Conservation (phyloP, 1,139 yeast species). For the Groenewaldozyma sp. region DNA sequence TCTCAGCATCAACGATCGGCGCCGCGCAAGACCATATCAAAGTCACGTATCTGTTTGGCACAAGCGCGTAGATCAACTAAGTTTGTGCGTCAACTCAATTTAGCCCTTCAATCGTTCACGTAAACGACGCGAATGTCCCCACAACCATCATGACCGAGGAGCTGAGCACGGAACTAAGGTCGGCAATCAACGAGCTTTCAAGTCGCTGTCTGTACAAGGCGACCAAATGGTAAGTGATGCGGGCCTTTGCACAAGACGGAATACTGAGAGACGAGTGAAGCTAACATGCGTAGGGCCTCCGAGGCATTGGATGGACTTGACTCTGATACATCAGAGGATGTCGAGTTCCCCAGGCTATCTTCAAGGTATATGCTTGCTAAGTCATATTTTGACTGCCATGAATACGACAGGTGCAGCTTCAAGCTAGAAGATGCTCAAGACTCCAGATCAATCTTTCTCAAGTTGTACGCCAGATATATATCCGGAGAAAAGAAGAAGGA, state of each 20-base stretch:
- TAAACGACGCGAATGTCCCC: no score
- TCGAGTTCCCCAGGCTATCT: not conserved
- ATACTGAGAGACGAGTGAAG: no score
- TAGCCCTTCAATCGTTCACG: no score
- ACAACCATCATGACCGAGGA: no score
- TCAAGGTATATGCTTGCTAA: constrained; percentile 46
- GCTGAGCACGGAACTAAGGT: no score
- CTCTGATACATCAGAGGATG: constrained; percentile 13
- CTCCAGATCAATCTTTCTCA: constrained; percentile 48
- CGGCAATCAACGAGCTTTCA: constrained; percentile 33
- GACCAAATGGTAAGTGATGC: constrained; percentile 59
- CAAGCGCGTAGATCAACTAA: no score
- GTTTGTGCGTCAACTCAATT: no score
- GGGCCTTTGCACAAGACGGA: no score
- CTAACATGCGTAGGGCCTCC: constrained; percentile 43
- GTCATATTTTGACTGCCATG: constrained; percentile 72
- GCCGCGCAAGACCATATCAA: no score
- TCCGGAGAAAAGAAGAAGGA: constrained; percentile 67
- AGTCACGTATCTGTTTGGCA: no score
- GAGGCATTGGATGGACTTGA: constrained; percentile 59
- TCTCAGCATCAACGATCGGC: no score
- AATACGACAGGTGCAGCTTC: constrained; percentile 70
- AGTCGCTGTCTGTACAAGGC: constrained; percentile 54
- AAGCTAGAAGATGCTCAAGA: constrained; percentile 44
- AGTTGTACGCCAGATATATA: constrained; percentile 59